Evolutionary conservation across 352 stramenopile species (phyloP).

Genomic region (Globisporangium emineosum): DNA sequence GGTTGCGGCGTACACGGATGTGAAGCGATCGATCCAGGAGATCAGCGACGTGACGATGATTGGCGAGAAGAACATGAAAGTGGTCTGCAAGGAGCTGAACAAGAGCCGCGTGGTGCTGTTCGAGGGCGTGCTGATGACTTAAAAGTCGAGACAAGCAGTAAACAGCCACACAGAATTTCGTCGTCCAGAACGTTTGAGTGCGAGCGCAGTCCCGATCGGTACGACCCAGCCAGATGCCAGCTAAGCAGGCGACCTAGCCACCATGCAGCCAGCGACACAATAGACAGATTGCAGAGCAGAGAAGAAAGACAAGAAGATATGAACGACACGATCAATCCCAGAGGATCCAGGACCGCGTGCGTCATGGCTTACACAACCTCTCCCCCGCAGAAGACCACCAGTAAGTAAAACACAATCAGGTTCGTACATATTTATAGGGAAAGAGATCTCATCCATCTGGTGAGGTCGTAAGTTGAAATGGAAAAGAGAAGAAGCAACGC

Average conservation of each 20-base stretch:
- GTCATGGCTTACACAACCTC: constrained; percentile 15
- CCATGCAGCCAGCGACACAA: neutral
- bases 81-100: constrained; percentile 84
- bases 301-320: constrained; percentile 7
- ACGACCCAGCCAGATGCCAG: neutral
- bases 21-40: constrained; percentile 77
- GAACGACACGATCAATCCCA: constrained; percentile 12
- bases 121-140: constrained; percentile 65
- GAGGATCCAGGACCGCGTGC: constrained; percentile 11
- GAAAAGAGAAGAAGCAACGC: constrained; percentile 23
- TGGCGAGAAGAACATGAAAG: constrained; percentile 79
- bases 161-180: neutral
- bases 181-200: neutral
- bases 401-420: constrained; percentile 23
- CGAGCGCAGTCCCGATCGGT: neutral
- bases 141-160: constrained; percentile 14
- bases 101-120: constrained; percentile 79
- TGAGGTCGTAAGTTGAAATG: constrained; percentile 35
- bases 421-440: constrained; percentile 63
- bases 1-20: constrained; percentile 78
- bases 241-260: neutral
- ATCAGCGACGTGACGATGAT: constrained; percentile 84
- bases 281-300: neutral
- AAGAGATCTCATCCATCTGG: neutral
- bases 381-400: constrained; percentile 24